Conservation (phyloP, 1,284 basidiomycete species). For the Fomitopsis pinicola region DNA sequence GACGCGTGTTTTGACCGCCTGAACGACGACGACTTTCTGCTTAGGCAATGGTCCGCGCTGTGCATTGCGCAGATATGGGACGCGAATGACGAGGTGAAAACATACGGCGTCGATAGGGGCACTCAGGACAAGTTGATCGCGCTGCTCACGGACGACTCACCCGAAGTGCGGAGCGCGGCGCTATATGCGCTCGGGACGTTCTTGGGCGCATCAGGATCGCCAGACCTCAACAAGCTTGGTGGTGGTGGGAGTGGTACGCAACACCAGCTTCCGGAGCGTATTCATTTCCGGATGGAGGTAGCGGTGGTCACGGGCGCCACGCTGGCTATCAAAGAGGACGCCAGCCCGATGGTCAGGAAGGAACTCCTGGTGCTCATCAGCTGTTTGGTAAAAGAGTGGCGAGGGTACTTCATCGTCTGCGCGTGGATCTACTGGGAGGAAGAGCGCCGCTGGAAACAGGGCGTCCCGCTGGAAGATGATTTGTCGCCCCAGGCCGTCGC, state of each 20-base stretch:
- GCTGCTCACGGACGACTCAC: constrained; percentile 84
- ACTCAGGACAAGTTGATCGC: constrained; percentile 86
- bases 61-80: constrained; percentile 98
- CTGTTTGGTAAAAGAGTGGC: constrained; percentile 93
- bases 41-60: constrained; percentile 92
- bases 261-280: constrained; percentile 76
- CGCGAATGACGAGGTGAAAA: constrained; percentile 86
- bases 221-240: constrained; percentile 60
- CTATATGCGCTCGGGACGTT: constrained; percentile 93
- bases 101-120: constrained; percentile 76
- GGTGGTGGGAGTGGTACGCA: constrained; percentile 88
- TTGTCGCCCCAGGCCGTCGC: constrained; percentile 67
- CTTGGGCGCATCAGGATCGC: constrained; percentile 83
- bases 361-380: constrained; percentile 91
- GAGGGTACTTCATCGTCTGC: constrained; percentile 93
- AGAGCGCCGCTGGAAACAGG: constrained; percentile 52
- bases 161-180: constrained; percentile 90
- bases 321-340: constrained; percentile 87
- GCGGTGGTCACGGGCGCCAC: constrained; percentile 74
- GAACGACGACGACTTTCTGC: constrained; percentile 86
- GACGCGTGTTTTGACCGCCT: constrained; percentile 86
- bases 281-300: constrained; percentile 77
- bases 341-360: constrained; percentile 94
- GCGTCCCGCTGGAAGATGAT: constrained; percentile 50
- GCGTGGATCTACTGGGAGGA: constrained; percentile 97